A percentile compares a stretch with the other conserved stretches of the same genome.
phyloP scores from a whole-genome alignment of 129 eudicot species.

The Daucus carota region DNA sequence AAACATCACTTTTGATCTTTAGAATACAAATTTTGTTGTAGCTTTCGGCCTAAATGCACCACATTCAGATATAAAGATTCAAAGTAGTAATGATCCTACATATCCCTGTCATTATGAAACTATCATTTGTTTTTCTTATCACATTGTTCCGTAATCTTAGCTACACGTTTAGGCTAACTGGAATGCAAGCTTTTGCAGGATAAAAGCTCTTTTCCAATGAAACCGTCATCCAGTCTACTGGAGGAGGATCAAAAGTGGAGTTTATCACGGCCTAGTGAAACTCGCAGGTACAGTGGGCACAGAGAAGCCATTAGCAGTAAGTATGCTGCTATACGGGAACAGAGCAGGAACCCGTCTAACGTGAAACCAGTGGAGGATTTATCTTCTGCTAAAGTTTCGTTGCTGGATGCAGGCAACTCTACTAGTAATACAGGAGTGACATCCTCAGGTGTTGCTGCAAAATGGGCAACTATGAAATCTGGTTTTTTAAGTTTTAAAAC shows the following conservation, averaged over 20 bases:
- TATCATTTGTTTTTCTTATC: neutral
- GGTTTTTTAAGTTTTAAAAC: constrained; percentile 55
- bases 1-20: neutral
- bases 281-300: constrained; percentile 47
- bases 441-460: constrained; percentile 46
- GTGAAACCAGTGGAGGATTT: constrained; percentile 32
- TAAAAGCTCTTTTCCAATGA: constrained; percentile 32
- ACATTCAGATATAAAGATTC: neutral
- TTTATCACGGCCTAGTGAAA: constrained; percentile 30
- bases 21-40: neutral
- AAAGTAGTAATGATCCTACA: neutral
- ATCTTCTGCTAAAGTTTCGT: constrained; percentile 55
- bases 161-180: neutral
- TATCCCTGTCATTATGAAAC: neutral
- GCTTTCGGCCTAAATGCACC: neutral
- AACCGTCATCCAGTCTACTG: constrained; percentile 19
- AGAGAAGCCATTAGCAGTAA: constrained; percentile 83
- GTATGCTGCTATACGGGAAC: constrained; percentile 73
- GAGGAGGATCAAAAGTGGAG: constrained; percentile 31
- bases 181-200: constrained; percentile 24
- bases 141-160: neutral
- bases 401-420: constrained; percentile 41
- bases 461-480: constrained; percentile 69
- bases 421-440: constrained; percentile 14
- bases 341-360: constrained; percentile 27